phyloP scores from a whole-genome alignment of 2,329 filamentous ascomycete species.

The Claviceps sp. region DNA sequence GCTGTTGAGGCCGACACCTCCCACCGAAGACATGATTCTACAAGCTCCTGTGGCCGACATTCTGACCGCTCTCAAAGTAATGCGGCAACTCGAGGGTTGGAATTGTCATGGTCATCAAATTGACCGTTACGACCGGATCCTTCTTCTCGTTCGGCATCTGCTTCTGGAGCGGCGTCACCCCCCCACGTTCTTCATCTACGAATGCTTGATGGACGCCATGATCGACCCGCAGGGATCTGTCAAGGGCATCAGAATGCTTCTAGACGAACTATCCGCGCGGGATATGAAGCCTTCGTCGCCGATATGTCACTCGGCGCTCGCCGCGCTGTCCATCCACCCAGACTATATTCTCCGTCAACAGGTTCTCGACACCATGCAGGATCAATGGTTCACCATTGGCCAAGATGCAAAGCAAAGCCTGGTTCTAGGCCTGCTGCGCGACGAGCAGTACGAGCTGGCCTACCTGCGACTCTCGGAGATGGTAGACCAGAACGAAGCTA shows the following conservation, averaged over 20 bases:
- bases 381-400: conserved; percentile 45
- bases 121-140: conserved; percentile 17
- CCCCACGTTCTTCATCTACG: conserved; percentile 51
- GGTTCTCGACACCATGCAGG: conserved; percentile 60
- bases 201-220: conserved; percentile 62
- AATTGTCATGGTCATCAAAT: conserved; percentile 9
- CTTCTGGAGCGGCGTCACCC: conserved; percentile 39
- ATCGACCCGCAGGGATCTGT: conserved; percentile 54
- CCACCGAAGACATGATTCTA: conserved; percentile 9
- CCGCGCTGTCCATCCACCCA: conserved; percentile 69
- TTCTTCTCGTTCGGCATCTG: conserved; percentile 41
- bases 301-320: conserved; percentile 58
- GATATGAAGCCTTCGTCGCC: conserved; percentile 49
- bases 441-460: conserved; percentile 72
- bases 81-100: conserved; percentile 13
- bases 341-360: conserved; percentile 65
- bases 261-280: conserved; percentile 56
- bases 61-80: conserved; percentile 13
- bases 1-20: conserved; percentile 10
- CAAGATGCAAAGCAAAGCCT: conserved; percentile 52
- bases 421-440: conserved; percentile 61
- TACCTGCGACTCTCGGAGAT: conserved; percentile 57
- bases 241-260: conserved; percentile 44
- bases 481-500: conserved; percentile 35
- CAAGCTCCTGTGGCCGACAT: conserved; percentile 14